Percentiles rank a stretch among this genome's conserved stretches.
Conservation (phyloP, 73 alveolate genomes). For the Paramecium sexaurelia region DNA sequence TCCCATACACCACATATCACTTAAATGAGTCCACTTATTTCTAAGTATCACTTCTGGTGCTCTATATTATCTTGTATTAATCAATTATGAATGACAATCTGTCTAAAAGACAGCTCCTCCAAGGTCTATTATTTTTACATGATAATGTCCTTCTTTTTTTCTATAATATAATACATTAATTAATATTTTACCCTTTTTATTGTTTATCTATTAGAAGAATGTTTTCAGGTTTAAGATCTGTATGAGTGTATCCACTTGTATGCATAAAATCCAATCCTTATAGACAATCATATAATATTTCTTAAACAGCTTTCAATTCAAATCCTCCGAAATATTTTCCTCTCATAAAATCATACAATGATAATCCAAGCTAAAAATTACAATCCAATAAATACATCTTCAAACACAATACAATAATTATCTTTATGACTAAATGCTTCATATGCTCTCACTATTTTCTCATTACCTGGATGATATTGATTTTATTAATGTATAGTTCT, state of each 20-base stretch:
- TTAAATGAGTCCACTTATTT: conserved; percentile 80
- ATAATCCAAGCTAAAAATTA: conserved; percentile 56
- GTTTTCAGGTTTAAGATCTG: conserved; percentile 72
- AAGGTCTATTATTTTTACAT: conserved; percentile 89
- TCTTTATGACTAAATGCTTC: conserved; percentile 51
- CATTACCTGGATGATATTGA: conserved; percentile 51
- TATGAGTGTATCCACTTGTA: conserved; percentile 53
- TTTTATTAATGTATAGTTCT: conserved; percentile 67
- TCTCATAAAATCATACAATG: conserved; percentile 46
- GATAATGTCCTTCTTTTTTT: background rate
- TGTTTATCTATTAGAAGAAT: conserved; percentile 56
- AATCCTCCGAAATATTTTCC: conserved; percentile 45
- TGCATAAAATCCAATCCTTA: conserved; percentile 63
- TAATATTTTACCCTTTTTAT: background rate
- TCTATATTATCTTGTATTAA: conserved; percentile 92
- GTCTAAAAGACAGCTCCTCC: conserved; percentile 85
- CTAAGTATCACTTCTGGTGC: conserved; percentile 93
- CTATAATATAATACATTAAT: background rate
- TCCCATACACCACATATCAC: conserved; percentile 94
- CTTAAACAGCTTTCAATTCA: background rate
- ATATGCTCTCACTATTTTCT: conserved; percentile 46
- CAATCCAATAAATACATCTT: background rate
- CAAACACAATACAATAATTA: conserved; percentile 59
- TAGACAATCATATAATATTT: background rate
- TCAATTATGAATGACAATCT: conserved; percentile 76